These are phyloP conservation scores for Boletus fagicola DNA, from an alignment of 768 basidiomycete genomes.

Conservation along the genomic window DNA sequence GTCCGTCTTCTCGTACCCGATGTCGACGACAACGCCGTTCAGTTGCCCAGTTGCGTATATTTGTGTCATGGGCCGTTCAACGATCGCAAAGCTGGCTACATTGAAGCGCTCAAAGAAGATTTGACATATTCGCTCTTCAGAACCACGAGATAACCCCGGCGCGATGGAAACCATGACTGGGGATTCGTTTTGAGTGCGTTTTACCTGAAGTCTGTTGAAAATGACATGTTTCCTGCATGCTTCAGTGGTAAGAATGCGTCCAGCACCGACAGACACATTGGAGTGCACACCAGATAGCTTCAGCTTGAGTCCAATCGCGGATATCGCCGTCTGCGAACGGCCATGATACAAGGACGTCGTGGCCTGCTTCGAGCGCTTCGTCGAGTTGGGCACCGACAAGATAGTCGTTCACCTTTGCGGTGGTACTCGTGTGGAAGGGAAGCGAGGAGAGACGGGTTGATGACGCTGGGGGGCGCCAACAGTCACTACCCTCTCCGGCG, in stretches of 20 bases:
- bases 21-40: constrained; percentile 77
- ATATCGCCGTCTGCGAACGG: constrained; percentile 76
- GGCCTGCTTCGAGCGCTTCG: constrained; percentile 70
- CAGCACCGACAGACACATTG: not conserved
- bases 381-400: constrained; percentile 80
- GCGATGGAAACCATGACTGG: constrained; percentile 75
- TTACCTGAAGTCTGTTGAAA: constrained; percentile 69
- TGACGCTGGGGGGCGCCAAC: constrained; percentile 39
- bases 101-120: constrained; percentile 94
- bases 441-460: constrained; percentile 48
- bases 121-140: constrained; percentile 73
- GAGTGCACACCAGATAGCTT: constrained; percentile 75
- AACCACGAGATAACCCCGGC: constrained; percentile 59
- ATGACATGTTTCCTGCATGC: constrained; percentile 76
- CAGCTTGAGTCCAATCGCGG: constrained; percentile 78
- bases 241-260: constrained; percentile 7
- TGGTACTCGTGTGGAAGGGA: constrained; percentile 42
- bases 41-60: constrained; percentile 74
- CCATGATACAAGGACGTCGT: constrained; percentile 76
- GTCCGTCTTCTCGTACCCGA: constrained; percentile 73
- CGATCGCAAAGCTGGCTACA: constrained; percentile 74
- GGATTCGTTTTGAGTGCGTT: constrained; percentile 84
- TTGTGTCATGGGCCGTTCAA: constrained; percentile 83
- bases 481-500: constrained; percentile 16
- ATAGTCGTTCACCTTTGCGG: constrained; percentile 69